phyloP scores from a whole-genome alignment of 108 stramenopile genomes.

The Pseudonitzschia pungens region DNA sequence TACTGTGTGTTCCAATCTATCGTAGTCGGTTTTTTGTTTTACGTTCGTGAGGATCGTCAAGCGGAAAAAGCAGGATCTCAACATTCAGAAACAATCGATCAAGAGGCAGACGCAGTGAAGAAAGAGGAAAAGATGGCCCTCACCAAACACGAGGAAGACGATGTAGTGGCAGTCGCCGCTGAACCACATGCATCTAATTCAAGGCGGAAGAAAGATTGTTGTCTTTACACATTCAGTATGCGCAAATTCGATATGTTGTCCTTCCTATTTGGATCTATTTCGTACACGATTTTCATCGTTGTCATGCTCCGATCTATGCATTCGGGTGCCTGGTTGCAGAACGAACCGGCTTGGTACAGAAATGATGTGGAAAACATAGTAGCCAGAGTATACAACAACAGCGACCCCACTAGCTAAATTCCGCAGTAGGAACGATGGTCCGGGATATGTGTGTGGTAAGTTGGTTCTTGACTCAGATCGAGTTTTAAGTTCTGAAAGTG shows the following conservation, averaged over 20 bases:
- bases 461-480: too few species aligned
- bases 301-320: not conserved
- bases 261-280: not conserved
- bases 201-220: too few species aligned
- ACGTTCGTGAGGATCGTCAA: constrained; percentile 20
- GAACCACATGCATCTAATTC: too few species aligned
- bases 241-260: not conserved
- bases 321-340: not conserved
- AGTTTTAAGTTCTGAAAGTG: too few species aligned
- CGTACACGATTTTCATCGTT: not conserved
- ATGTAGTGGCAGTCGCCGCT: too few species aligned
- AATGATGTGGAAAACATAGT: not conserved
- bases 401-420: not conserved
- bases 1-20: constrained; percentile 17
- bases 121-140: too few species aligned
- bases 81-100: too few species aligned
- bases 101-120: too few species aligned
- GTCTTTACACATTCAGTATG: not conserved
- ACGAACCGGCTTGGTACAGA: not conserved
- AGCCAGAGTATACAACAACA: not conserved
- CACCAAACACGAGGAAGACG: too few species aligned
- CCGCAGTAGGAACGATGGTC: too few species aligned
- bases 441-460: too few species aligned
- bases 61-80: too few species aligned
- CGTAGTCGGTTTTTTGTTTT: constrained; percentile 23